Evolutionary conservation across 2,329 filamentous ascomycete genomes (phyloP), one percentile per base, ranked within the genome.

Genomic region (Kalmusia sp.): DNA sequence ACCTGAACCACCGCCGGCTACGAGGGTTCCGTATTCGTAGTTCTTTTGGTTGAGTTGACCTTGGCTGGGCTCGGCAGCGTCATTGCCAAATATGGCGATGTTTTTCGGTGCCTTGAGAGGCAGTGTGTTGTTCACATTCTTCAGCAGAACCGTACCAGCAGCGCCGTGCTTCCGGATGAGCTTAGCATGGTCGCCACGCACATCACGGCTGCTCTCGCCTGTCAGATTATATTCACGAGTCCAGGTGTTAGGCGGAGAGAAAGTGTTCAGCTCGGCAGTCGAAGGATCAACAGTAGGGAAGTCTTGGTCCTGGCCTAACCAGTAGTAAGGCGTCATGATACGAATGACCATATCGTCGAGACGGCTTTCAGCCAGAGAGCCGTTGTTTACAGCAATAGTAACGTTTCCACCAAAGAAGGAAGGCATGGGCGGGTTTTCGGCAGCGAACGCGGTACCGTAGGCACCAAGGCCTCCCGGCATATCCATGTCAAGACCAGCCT

Each of bases 41-140:
- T 63, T 61, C 15, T 54, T 58, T 49, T 75, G 70, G 46, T 78
- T 78, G 12, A 69, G 52, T 14, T 75, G 68, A 21, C 86, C 52
- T 7, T 31, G 6, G 9, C 46, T 30, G 9, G 70, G 57, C 44
- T 77, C 74, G 11, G 71, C 73, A 27, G 79, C 79, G 57, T 79
- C 78, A 49, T 80, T 79, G 1, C 81, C 81, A 51, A 82, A 81
- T 1, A 84, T 69, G 2, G 73, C 76, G 40, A 83, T 77, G 27
- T 75, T 77, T 40, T 70, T 74, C 6, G 81, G 80, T 49, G 77
- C 79, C 48, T 79, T 79, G 6, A 90, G 69, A 0, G 84, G 84
- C 1, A 86, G 73, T 2, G 79, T 68, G 7, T 74, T 71, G 7
- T 77, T 76, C 1, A 62, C 65, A 50, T 86, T 86, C 68, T 83